Conservation (phyloP, 768 basidiomycete genomes). For the Gloeopeniophorella convolvens region DNA sequence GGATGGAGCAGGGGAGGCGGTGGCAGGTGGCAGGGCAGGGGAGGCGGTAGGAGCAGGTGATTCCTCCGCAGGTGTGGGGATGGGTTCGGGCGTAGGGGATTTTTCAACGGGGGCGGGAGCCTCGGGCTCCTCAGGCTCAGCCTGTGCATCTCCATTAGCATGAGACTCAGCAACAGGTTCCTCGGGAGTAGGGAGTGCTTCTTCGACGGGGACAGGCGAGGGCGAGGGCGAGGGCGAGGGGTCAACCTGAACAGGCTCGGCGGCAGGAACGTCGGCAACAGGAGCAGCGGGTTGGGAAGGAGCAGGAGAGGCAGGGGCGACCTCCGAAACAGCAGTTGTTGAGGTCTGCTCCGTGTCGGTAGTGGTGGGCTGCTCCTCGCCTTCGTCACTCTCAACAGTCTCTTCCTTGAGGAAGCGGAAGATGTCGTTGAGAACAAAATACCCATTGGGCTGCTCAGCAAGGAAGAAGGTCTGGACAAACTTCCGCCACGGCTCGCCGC, state of each 20-base stretch:
- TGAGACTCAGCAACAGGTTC: conserved; percentile 26
- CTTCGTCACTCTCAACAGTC: conserved; percentile 71
- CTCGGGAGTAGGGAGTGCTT: conserved; percentile 30
- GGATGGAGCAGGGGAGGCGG: conserved; percentile 25
- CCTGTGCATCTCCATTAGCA: conserved; percentile 26
- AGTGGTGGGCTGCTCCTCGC: conserved; percentile 3
- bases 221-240: conserved; percentile 37
- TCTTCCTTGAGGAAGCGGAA: conserved; percentile 99
- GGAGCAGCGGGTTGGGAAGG: conserved; percentile 22
- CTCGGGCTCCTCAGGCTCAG: conserved; percentile 34
- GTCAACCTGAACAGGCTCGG: conserved; percentile 29
- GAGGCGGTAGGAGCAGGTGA: conserved; percentile 27
- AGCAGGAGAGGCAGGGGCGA: conserved; percentile 22
- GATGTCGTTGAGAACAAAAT: conserved; percentile 99
- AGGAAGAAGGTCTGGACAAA: conserved; percentile 99
- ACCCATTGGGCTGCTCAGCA: conserved; percentile 97
- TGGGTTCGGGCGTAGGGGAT: conserved; percentile 29
- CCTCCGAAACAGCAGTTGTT: conserved; percentile 31
- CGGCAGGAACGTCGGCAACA: conserved; percentile 23
- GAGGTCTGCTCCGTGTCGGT: conserved; percentile 46
- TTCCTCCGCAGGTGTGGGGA: conserved; percentile 25
- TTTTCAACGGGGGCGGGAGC: conserved; percentile 27
- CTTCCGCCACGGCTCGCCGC: conserved; percentile 88
- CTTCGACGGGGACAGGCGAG: conserved; percentile 32
- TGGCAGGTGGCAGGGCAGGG: conserved; percentile 23